Conservation (phyloP, 805 yeast genomes). For the Cyberlindnera galapagoensis region DNA sequence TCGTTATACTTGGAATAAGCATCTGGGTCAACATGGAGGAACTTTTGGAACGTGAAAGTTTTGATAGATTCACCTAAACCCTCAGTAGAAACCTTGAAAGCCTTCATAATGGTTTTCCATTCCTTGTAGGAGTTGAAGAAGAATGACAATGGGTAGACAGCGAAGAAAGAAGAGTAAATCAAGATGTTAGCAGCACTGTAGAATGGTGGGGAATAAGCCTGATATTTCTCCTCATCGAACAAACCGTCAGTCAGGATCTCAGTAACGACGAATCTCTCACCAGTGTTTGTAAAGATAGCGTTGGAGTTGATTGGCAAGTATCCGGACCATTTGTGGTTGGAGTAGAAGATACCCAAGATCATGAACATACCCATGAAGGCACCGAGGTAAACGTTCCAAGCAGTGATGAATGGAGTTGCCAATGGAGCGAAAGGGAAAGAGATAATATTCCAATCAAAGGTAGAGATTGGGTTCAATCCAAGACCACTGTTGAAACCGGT, state of each 20-base stretch:
- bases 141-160: conserved; percentile 44
- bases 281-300: conserved; percentile 45
- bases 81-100: conserved; percentile 4
- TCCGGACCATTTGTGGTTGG: conserved; percentile 34
- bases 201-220: conserved; percentile 56
- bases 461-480: conserved; percentile 49
- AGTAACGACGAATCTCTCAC: conserved; percentile 39
- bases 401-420: conserved; percentile 39
- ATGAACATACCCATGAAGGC: conserved; percentile 26
- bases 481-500: conserved; percentile 43
- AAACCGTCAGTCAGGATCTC: conserved; percentile 39
- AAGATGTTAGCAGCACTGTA: conserved; percentile 59
- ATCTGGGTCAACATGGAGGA: background rate
- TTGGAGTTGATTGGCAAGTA: conserved; percentile 41
- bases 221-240: conserved; percentile 42
- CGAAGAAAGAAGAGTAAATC: conserved; percentile 45
- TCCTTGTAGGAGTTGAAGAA: conserved; percentile 40
- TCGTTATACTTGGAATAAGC: conserved; percentile 26
- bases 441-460: conserved; percentile 46
- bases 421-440: conserved; percentile 36
- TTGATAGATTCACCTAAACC: conserved; percentile 4
- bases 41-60: conserved; percentile 4
- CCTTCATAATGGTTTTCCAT: conserved; percentile 28
- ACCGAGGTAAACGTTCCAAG: conserved; percentile 28
- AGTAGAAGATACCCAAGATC: conserved; percentile 32